These are phyloP conservation scores for Pouteria glomerata DNA, from an alignment of 148 eudicot genomes.

Conservation along the genomic window DNA sequence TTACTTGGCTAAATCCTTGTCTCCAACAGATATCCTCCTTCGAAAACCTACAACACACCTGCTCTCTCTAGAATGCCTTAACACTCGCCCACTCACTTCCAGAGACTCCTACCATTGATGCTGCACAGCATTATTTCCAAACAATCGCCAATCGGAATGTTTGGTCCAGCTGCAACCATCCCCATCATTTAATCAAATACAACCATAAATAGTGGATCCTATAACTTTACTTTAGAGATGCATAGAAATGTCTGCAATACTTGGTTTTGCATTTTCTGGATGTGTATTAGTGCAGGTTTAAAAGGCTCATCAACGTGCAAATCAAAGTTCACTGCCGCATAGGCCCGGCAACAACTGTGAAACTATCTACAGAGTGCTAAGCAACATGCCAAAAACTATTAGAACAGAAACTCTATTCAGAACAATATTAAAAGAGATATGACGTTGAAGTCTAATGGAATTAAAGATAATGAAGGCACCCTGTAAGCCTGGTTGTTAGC, in stretches of 20 bases:
- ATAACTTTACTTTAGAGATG: neutral
- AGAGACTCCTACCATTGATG: no score
- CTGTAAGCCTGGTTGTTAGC: neutral
- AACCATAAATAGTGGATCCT: neutral
- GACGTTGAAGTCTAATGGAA: neutral
- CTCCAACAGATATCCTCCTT: no score
- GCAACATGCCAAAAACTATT: neutral
- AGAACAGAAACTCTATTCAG: slow-evolving; percentile 1
- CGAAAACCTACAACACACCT: no score
- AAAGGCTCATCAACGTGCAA: neutral
- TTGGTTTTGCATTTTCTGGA: neutral
- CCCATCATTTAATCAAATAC: no score
- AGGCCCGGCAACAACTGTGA: neutral
- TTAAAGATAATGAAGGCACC: neutral
- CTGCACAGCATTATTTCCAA: no score
- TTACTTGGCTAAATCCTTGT: no score
- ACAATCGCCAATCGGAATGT: no score
- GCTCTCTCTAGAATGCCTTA: no score
- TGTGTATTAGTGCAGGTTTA: neutral
- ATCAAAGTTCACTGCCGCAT: neutral
- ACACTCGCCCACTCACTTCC: no score
- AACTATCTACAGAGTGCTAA: neutral
- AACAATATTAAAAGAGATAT: neutral
- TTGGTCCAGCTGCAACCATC: no score
- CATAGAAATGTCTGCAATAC: neutral